A percentile compares a stretch with the other conserved stretches of the same genome.
Conservation (phyloP, 129 eudicot species). For the Chrysanthemum makinoi region DNA sequence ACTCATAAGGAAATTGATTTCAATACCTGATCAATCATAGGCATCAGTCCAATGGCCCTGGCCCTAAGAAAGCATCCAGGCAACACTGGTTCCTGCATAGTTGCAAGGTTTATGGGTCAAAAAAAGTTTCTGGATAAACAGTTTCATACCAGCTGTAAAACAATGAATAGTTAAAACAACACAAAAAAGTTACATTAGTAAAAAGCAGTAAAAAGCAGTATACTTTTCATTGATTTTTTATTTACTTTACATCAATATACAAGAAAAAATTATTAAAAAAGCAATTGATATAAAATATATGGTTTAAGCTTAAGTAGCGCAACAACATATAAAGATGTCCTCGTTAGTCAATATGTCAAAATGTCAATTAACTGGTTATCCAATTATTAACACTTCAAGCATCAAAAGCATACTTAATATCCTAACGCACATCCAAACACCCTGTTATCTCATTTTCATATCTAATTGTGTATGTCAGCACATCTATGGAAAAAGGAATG, state of each 20-base stretch:
- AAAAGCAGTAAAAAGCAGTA: too few species aligned
- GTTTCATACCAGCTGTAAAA: background rate
- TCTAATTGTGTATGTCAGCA: too few species aligned
- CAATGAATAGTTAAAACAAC: too few species aligned
- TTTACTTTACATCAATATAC: too few species aligned
- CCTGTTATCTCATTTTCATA: too few species aligned
- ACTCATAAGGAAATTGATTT: background rate
- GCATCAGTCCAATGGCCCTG: conserved; percentile 66
- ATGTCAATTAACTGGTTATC: too few species aligned
- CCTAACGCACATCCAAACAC: background rate
- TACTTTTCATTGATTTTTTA: too few species aligned
- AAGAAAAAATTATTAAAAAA: background rate
- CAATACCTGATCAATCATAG: conserved; percentile 83
- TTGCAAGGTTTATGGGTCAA: conserved; percentile 7
- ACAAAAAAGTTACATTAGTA: too few species aligned
- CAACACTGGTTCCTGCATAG: conserved; percentile 56
- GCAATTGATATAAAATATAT: background rate
- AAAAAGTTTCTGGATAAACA: background rate
- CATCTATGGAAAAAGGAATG: background rate
- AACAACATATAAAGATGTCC: background rate
- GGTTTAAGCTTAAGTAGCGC: background rate
- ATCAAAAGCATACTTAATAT: background rate
- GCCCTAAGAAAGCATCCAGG: conserved; percentile 77
- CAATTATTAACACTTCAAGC: background rate
- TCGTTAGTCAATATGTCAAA: too few species aligned